These are phyloP conservation scores for Acanthamoeba rhysodes DNA, from an alignment of 208 protist genomes.

Conservation along the genomic window DNA sequence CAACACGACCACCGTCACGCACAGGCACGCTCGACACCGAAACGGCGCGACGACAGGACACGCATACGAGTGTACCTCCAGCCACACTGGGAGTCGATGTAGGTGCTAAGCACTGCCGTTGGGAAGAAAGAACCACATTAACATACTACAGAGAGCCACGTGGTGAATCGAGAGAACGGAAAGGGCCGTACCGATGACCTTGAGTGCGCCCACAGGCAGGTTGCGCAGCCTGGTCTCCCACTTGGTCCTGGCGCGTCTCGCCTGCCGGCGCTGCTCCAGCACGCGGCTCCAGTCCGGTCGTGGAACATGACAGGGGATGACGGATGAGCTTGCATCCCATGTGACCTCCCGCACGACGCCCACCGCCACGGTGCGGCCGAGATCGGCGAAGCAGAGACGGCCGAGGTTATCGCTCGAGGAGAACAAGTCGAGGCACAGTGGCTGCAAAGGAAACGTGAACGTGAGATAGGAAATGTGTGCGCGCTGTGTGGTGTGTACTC, in stretches of 20 bases:
- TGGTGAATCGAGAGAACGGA: background rate
- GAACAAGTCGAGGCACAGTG: background rate
- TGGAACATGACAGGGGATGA: background rate
- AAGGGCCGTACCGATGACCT: background rate
- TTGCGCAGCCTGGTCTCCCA: background rate
- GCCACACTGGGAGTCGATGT: background rate
- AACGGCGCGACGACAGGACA: background rate
- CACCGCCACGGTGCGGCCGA: background rate
- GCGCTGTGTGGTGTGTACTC: background rate
- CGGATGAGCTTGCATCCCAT: background rate
- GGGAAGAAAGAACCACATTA: background rate
- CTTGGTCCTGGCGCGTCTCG: background rate
- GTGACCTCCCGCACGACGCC: background rate
- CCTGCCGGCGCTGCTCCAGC: background rate
- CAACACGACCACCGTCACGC: too few relatives aligned
- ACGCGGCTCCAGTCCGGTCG: background rate
- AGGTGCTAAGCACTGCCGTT: background rate
- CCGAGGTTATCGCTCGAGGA: background rate
- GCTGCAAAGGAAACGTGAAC: background rate
- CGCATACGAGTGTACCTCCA: background rate
- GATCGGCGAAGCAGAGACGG: background rate
- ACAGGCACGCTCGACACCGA: background rate
- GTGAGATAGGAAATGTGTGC: background rate
- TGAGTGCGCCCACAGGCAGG: background rate
- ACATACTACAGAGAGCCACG: too few relatives aligned